A percentile compares a stretch with the other conserved stretches of the same genome.
These are phyloP conservation scores for Parathielavia appendiculata DNA, from an alignment of 495 filamentous ascomycete genomes.

Conservation along the genomic window DNA sequence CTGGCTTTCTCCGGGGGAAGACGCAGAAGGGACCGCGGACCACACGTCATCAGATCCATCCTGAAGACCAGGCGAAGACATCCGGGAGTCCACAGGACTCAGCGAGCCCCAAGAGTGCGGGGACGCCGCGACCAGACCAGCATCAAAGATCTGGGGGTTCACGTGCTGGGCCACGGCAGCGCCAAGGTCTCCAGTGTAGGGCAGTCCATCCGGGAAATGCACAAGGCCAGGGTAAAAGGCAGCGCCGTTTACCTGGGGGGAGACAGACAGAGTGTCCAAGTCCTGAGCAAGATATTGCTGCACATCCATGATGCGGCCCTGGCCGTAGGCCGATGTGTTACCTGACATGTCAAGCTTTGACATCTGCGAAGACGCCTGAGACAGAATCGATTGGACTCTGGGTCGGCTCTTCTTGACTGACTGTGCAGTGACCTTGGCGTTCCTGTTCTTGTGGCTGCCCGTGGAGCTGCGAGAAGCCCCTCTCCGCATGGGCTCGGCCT, in stretches of 20 bases:
- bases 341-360: constrained; percentile 48
- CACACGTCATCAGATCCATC: constrained; percentile 46
- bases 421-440: constrained; percentile 36
- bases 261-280: constrained; percentile 40
- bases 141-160: constrained; percentile 46
- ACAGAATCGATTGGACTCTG: constrained; percentile 41
- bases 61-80: constrained; percentile 44
- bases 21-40: constrained; percentile 38
- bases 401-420: constrained; percentile 40
- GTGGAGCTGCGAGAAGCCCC: constrained; percentile 44
- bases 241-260: constrained; percentile 33
- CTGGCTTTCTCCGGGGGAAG: constrained; percentile 42
- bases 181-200: constrained; percentile 36
- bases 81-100: constrained; percentile 44
- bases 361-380: constrained; percentile 41
- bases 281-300: constrained; percentile 44
- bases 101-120: constrained; percentile 48
- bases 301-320: constrained; percentile 42
- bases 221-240: constrained; percentile 38
- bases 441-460: constrained; percentile 45
- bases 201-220: constrained; percentile 40
- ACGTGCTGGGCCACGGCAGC: constrained; percentile 40
- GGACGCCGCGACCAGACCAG: constrained; percentile 38
- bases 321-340: constrained; percentile 35
- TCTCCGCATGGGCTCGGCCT: constrained; percentile 46